Evolutionary conservation across 495 filamentous ascomycete genomes (phyloP).

Genomic region (Lasiosphaeria ovina): DNA sequence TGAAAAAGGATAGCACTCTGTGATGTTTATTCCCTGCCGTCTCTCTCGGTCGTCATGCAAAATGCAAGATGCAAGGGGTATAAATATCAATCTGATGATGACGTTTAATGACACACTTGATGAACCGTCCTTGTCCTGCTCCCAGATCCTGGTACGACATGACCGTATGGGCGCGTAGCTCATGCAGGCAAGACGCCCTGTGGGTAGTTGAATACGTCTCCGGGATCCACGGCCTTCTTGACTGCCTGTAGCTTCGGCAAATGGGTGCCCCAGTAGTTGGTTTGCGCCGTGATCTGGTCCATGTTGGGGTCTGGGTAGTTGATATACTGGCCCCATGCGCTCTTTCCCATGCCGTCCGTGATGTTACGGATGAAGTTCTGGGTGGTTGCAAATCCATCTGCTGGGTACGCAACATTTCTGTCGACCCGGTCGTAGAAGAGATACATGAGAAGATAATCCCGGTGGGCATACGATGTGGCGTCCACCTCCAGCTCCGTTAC

Average conservation of each 20-base stretch:
- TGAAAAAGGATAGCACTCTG: no score
- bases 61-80: no score
- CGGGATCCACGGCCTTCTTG: conserved; percentile 56
- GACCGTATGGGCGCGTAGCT: neutral
- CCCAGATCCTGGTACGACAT: neutral
- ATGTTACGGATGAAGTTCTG: conserved; percentile 39
- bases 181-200: conserved; percentile 29
- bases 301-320: conserved; percentile 46
- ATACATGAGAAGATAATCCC: conserved; percentile 45
- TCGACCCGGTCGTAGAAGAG: conserved; percentile 43
- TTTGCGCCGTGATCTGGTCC: conserved; percentile 36
- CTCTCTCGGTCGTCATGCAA: no score
- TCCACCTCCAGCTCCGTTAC: conserved; percentile 29
- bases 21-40: no score
- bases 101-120: no score
- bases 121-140: no score
- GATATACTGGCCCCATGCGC: conserved; percentile 45
- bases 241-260: conserved; percentile 52
- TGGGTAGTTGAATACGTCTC: conserved; percentile 60
- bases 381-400: conserved; percentile 33
- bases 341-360: conserved; percentile 25
- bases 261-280: conserved; percentile 55
- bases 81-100: no score
- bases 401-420: conserved; percentile 28
- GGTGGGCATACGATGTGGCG: conserved; percentile 43